Evolutionary conservation across 345 rosid genomes (phyloP).

Genomic region (Fremontodendron californicum): DNA sequence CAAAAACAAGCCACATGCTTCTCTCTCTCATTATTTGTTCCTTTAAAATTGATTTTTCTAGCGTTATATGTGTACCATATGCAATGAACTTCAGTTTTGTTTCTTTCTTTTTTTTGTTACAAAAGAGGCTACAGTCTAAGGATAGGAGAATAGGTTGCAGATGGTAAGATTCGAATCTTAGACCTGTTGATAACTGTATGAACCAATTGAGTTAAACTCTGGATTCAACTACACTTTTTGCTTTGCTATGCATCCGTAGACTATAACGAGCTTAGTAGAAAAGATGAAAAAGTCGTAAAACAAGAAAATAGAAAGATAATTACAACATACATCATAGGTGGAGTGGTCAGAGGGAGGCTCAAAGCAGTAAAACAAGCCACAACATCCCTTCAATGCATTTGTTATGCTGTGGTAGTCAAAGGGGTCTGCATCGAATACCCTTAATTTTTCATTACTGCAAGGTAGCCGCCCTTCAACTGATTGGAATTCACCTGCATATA

Average conservation of each 20-base stretch:
- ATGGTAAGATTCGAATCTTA: no score
- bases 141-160: no score
- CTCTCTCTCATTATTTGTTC: background rate
- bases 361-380: conserved; percentile 49
- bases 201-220: no score
- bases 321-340: conserved; percentile 40
- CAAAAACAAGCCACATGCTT: background rate
- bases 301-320: no score
- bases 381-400: conserved; percentile 49
- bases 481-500: conserved; percentile 22
- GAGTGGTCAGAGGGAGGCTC: conserved; percentile 48
- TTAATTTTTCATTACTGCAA: conserved; percentile 32
- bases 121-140: no score
- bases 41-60: background rate
- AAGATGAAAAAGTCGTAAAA: background rate
- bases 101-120: no score
- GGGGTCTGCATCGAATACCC: conserved; percentile 42
- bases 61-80: background rate
- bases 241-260: no score
- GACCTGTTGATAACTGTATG: no score
- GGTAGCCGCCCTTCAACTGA: conserved; percentile 12
- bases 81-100: background rate
- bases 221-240: no score
- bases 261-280: background rate
- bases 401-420: conserved; percentile 58